Evolutionary conservation across 306 rosid species (phyloP).

Genomic region (Cucumis melo): DNA sequence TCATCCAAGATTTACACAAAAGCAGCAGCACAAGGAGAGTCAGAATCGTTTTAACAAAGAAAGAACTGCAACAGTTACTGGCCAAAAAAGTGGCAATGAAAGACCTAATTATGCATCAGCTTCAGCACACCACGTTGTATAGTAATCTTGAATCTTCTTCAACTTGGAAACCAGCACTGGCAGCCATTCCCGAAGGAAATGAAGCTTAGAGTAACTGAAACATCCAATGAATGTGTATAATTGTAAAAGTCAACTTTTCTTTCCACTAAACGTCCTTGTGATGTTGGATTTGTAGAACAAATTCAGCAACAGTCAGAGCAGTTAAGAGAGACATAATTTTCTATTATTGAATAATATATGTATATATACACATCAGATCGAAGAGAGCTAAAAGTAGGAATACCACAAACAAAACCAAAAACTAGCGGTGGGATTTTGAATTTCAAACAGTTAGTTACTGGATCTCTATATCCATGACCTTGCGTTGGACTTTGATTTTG

Average conservation of each 20-base stretch:
- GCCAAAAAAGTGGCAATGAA: conserved; percentile 32
- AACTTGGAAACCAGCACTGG: conserved; percentile 35
- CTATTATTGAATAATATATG: neutral
- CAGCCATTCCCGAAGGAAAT: conserved; percentile 47
- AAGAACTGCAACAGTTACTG: conserved; percentile 46
- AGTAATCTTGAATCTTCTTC: neutral
- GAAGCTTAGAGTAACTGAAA: neutral
- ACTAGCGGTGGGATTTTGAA: no score
- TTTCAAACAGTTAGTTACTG: conserved; percentile 26
- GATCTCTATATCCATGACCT: conserved; percentile 49
- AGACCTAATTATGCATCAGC: conserved; percentile 24
- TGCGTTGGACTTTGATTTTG: conserved; percentile 55
- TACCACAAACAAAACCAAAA: neutral
- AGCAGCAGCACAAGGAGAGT: conserved; percentile 24
- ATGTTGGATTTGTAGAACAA: neutral
- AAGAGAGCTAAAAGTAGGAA: neutral
- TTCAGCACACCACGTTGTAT: neutral
- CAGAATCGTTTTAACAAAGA: conserved; percentile 49
- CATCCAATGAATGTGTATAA: neutral
- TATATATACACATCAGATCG: neutral
- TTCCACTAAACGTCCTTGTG: neutral
- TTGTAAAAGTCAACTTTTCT: neutral
- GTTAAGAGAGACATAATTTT: neutral
- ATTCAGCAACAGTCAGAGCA: neutral
- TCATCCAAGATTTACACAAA: neutral